Evolutionary conservation across 108 stramenopile species (phyloP).

Genomic region (Nannochloropsis oceanica): DNA sequence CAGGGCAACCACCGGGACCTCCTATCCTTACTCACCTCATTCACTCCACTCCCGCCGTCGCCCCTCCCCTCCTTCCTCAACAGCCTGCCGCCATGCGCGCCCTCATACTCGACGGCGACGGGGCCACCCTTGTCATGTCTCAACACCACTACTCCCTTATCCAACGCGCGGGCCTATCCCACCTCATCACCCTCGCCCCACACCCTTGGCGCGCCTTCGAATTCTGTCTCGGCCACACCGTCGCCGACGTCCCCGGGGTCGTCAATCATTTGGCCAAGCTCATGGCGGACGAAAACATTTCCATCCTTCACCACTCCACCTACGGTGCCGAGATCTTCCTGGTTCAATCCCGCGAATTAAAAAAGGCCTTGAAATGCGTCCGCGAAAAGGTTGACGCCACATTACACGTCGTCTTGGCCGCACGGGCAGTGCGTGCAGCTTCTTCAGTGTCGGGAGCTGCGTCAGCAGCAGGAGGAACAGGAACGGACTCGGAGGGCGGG

Average conservation of each 20-base stretch:
- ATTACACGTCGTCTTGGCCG: background rate
- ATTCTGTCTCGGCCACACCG: background rate
- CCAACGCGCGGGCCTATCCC: background rate
- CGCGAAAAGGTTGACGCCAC: background rate
- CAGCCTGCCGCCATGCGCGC: background rate
- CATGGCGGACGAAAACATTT: background rate
- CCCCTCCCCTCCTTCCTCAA: background rate
- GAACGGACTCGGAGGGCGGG: background rate
- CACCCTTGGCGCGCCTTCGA: background rate
- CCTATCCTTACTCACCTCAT: background rate
- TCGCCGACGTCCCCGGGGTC: background rate
- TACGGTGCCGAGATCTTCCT: conserved; percentile 7
- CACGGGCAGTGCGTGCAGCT: background rate
- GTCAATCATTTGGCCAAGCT: background rate
- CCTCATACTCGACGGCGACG: background rate
- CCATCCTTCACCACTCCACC: conserved; percentile 2
- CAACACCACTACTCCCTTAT: background rate
- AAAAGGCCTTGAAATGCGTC: background rate
- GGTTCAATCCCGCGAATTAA: background rate
- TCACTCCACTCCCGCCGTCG: background rate
- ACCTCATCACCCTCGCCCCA: background rate
- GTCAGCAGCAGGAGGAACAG: background rate
- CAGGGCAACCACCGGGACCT: too few species aligned
- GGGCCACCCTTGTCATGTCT: background rate
- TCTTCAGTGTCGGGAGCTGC: background rate